Evolutionary conservation across 176 grass and related monocot species (phyloP).

Genomic region (Zea luxurians): DNA sequence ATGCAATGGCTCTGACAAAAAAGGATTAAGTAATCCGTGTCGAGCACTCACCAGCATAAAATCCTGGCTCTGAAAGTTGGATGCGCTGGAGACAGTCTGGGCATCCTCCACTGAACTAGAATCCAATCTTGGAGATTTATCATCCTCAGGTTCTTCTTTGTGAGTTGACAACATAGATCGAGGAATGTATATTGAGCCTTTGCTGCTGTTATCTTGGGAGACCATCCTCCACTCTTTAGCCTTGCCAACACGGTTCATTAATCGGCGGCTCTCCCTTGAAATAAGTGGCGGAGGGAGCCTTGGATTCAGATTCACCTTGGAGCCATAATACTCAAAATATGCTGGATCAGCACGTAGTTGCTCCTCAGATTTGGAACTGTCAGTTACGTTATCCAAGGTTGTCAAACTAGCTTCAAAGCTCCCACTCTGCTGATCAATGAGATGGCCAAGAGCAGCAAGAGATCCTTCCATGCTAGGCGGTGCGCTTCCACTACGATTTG

Average conservation of each 20-base stretch:
- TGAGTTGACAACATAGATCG: constrained; percentile 78
- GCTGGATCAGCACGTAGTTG: constrained; percentile 72
- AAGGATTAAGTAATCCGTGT: background rate
- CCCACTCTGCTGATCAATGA: constrained; percentile 47
- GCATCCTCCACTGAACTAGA: constrained; percentile 51
- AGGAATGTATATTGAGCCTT: constrained; percentile 59
- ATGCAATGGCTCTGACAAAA: constrained; percentile 5
- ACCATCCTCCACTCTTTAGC: constrained; percentile 62
- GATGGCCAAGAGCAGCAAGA: constrained; percentile 61
- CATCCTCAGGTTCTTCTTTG: constrained; percentile 94
- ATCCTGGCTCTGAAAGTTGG: constrained; percentile 45
- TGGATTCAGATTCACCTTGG: constrained; percentile 90
- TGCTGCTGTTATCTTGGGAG: constrained; percentile 50
- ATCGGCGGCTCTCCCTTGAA: constrained; percentile 70
- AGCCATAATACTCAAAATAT: constrained; percentile 88
- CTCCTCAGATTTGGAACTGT: constrained; percentile 63
- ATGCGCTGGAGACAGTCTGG: constrained; percentile 35
- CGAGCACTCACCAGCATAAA: constrained; percentile 54
- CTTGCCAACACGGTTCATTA: constrained; percentile 66
- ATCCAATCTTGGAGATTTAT: constrained; percentile 68
- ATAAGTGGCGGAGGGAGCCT: constrained; percentile 93
- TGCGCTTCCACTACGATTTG: constrained; percentile 88
- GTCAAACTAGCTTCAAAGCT: constrained; percentile 55
- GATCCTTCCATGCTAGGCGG: constrained; percentile 98
- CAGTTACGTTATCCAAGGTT: constrained; percentile 37